These are phyloP conservation scores for Zalaria obscura DNA, from an alignment of 2,329 filamentous ascomycete species.

Conservation along the genomic window DNA sequence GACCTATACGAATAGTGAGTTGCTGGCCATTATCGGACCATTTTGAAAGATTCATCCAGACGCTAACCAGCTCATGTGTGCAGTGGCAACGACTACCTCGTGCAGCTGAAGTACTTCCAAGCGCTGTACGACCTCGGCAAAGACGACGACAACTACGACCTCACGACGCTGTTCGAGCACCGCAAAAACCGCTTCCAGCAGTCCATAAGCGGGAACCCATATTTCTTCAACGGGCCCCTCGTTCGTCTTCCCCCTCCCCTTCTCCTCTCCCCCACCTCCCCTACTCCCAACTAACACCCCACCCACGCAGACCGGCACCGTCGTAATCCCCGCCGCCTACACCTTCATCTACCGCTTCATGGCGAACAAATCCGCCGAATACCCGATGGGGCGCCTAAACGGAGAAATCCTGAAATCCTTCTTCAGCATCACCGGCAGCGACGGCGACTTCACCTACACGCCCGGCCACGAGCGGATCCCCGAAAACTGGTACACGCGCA, in stretches of 20 bases:
- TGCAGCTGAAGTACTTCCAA: constrained; percentile 13
- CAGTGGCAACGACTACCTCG: constrained; percentile 13
- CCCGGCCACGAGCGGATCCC: constrained; percentile 27
- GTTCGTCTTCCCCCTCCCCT: constrained; percentile 2
- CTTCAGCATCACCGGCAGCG: constrained; percentile 20
- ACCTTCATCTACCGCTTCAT: constrained; percentile 24
- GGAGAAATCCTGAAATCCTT: constrained; percentile 25
- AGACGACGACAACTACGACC: constrained; percentile 15
- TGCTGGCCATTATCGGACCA: too few species aligned
- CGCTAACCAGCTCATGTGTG: background rate
- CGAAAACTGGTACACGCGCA: constrained; percentile 23
- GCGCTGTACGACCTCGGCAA: constrained; percentile 12
- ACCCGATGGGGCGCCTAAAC: constrained; percentile 22
- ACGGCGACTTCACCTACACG: constrained; percentile 17
- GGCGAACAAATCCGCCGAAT: constrained; percentile 23
- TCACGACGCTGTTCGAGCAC: constrained; percentile 14
- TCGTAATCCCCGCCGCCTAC: constrained; percentile 13
- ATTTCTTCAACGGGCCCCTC: constrained; percentile 10
- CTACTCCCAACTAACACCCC: too few species aligned
- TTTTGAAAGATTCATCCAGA: background rate
- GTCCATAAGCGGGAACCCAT: constrained; percentile 15
- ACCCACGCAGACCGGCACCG: background rate
- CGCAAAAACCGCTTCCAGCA: constrained; percentile 15
- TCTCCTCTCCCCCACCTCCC: too few species aligned
- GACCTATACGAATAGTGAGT: constrained; percentile 17